Base-by-base conservation (phyloP, 192 early-diverging fungal genomes). In the Diversispora eburnea region DNA sequence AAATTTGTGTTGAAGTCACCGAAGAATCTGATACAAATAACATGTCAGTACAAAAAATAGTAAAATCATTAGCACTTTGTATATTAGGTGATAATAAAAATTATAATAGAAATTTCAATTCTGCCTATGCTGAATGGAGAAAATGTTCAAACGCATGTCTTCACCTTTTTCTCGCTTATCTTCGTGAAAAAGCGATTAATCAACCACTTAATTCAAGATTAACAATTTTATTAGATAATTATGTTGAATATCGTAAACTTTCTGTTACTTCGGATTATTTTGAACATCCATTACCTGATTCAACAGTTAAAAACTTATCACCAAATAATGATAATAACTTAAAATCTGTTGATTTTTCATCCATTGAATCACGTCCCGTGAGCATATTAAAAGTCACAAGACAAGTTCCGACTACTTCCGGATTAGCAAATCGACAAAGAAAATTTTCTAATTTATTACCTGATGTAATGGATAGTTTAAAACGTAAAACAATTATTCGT, bases 191-290 rank as follows among this genome's bases (percentile, higher is more conserved):
- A 64, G 13, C 61, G 20, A 4, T 51, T 41, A 19, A 6, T 10
- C 33, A n/a, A 33, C 19, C 46, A 43, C 22, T 73, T n/a, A 62
- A 54, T 46, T 61, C 72, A 39, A 3, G 61, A 20, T 55, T 73
- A 64, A 64, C 72, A n/a, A 41, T 46, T 17, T 64, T 73, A 41
- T 45, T 73, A 33, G 72, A 73, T 64, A 73, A 73, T 62, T 73
- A 73, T 54, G 57, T 54, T 8, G 72, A 73, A 15, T 19, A 57
- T 61, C 25, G 60, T 62, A 64, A 62, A 20, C 49, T 48, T 54
- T 51, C 72, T 3, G 43, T 64, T 1, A 56, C 71, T 3, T 60
- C 71, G 3, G 33, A 10, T 7, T 43, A 57, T 19, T 66, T 66
- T 66, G 45, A 66, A 49, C 6, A 42, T 10, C 46, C 42, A 43